These are phyloP conservation scores for Talaromyces nanjingensis DNA, from an alignment of 495 filamentous ascomycete species.

Conservation along the genomic window DNA sequence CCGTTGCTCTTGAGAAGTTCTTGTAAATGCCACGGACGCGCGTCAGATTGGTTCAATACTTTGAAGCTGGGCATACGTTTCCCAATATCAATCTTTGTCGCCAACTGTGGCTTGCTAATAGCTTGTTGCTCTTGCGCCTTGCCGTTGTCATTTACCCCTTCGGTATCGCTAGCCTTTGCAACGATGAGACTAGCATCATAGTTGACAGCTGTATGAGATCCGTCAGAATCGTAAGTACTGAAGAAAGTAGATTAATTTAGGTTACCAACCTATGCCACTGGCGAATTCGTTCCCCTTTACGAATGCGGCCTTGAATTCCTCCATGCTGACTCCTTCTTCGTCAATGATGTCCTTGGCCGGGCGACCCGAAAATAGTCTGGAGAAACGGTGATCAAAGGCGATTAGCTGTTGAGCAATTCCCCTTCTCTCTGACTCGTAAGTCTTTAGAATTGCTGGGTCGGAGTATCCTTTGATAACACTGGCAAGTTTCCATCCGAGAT, in stretches of 20 bases:
- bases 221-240: neutral
- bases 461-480: slow-evolving; percentile 48
- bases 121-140: slow-evolving; percentile 15
- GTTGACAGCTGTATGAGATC: slow-evolving; percentile 20
- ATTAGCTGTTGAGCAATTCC: slow-evolving; percentile 67
- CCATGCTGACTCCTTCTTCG: slow-evolving; percentile 39
- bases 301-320: slow-evolving; percentile 37
- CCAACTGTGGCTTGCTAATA: slow-evolving; percentile 20
- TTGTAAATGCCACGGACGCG: slow-evolving; percentile 48
- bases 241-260: neutral
- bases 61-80: slow-evolving; percentile 53
- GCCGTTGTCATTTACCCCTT: slow-evolving; percentile 9
- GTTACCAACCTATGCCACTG: slow-evolving; percentile 25
- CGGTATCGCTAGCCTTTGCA: slow-evolving; percentile 15
- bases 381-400: slow-evolving; percentile 47
- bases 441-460: slow-evolving; percentile 50
- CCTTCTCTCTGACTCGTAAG: slow-evolving; percentile 64
- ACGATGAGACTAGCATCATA: slow-evolving; percentile 28
- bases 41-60: slow-evolving; percentile 53
- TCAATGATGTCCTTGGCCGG: slow-evolving; percentile 27
- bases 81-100: slow-evolving; percentile 43
- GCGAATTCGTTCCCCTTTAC: slow-evolving; percentile 31
- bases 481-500: slow-evolving; percentile 70
- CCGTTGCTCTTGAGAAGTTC: slow-evolving; percentile 47
- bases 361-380: slow-evolving; percentile 26